Evolutionary conservation across 2,329 filamentous ascomycete species (phyloP), one percentile per base, ranked within the genome.

Genomic region (Xylariaceae sp.): DNA sequence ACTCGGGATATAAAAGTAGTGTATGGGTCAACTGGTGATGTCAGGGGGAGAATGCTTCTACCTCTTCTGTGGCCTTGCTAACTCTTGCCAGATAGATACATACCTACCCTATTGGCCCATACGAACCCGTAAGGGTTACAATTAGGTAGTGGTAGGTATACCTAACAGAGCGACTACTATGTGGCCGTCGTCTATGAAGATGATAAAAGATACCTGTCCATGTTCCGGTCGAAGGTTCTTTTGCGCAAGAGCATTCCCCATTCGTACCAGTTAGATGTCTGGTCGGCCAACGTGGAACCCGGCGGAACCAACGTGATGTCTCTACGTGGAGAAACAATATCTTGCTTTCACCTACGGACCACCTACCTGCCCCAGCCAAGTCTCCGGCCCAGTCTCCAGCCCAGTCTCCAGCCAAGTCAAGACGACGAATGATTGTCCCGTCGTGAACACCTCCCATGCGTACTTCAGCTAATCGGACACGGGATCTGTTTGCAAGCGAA

Each of bases 221-320:
- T 19, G 19, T 19, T 19, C 19, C 19, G 19, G 19, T 46, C 19
- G 37, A 43, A 46, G 52, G 31, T 29, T 19, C 32, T 19, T 43
- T 50, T 44, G 53, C 30, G 54, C 50, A 54, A 51, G 53, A 54
- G 50, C 19, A 19, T 19, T 19, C 19, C 19, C 19, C 19, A 19
- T 19, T 19, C 19, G 19, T 19, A 19, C 19, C 19, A 19, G 19
- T 19, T 56, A 58, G 50, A 47, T 30, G 34, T 47, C 40, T n/a
- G 6, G 41, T 40, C 37, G 41, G 50, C 19, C 42, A 34, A 51
- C 50, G 49, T 54, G 50, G 53, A 56, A 57, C 54, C 50, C 50
- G 54, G 43, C 49, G 57, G 54, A 60, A 51, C 42, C 51, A 51
- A 32, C 19, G 37, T 35, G 12, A 42, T 35, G 12, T 47, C 32